Evolutionary conservation across 2,329 filamentous ascomycete species (phyloP).

Genomic region (Dactylellina cionopaga): DNA sequence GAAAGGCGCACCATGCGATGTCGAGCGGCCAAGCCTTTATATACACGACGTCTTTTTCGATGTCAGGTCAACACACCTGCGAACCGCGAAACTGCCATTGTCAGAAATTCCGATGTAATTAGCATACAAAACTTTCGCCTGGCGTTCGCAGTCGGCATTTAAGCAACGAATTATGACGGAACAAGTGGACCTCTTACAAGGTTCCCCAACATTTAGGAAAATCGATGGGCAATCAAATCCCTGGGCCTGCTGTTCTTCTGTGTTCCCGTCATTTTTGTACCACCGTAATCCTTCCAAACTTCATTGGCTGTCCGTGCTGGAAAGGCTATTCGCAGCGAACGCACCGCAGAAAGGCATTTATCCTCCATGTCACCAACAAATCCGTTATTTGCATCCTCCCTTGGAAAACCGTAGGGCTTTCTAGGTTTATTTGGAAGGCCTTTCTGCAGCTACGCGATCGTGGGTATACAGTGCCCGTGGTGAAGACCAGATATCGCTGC

Average conservation of each 20-base stretch:
- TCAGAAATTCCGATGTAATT: not conserved
- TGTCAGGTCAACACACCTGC: constrained; percentile 24
- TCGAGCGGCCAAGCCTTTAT: constrained; percentile 17
- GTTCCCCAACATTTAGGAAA: not conserved
- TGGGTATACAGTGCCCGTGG: not conserved
- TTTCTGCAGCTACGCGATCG: constrained; percentile 29
- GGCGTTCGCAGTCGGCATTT: constrained; percentile 5
- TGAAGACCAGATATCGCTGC: constrained; percentile 10
- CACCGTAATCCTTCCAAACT: constrained; percentile 1
- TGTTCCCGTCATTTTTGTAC: constrained; percentile 8
- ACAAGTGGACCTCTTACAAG: not conserved
- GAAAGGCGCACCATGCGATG: not conserved
- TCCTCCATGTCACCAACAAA: constrained; percentile 1
- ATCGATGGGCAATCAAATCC: not conserved
- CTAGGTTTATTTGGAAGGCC: not conserved
- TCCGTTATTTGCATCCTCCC: not conserved
- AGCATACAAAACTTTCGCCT: too few relatives aligned
- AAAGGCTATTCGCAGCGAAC: constrained; percentile 7
- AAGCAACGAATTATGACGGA: not conserved
- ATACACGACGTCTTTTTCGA: too few relatives aligned
- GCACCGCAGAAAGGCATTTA: constrained; percentile 14
- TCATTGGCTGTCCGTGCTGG: not conserved
- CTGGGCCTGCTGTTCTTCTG: not conserved
- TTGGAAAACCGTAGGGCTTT: not conserved
- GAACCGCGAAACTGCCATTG: not conserved